Evolutionary conservation across 192 early-diverging fungal genomes (phyloP), one percentile per base, ranked within the genome.

Genomic region (Coemansia sp.): DNA sequence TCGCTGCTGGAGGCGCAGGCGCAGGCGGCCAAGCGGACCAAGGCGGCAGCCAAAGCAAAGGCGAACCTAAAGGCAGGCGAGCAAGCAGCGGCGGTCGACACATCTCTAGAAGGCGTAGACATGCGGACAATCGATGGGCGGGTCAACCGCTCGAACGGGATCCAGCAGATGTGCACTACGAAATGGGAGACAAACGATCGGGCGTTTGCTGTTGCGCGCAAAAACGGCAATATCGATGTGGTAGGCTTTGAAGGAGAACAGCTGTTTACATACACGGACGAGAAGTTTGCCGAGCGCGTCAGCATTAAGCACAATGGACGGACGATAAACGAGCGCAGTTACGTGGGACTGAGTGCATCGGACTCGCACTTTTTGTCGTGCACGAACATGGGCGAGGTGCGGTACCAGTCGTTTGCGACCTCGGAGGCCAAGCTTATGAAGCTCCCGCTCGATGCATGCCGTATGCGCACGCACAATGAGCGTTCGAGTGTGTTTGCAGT

Each of bases 401-500:
- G 67, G 59, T 76, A 69, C 66, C 70, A 81, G 65, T 10, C 57
- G 22, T 72, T 65, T 26, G 28, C 15, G 5, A 50, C 17, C 9
- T 36, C 25, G 5, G 57, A 50, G 22, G 74, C 10, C 2, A 62
- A 51, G 11, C 34, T 74, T 58, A 50, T 62, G 50, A 78, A 72
- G 42, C 71, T 82, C 19, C 82, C 67, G 36, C 52, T 71, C 48
- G 84, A 89, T 36, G 84, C 93, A 23, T 86, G 78, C 56, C 69
- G 85, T 19, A 87, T 94, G 84, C 85, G 87, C 38, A 83, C 87
- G 3, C 89, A 93, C 63, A 82, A 84, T 15, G 72, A 72, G 44
- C 68, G 85, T 22, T 71, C 86, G 15, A 70, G 88, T 55, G 62
- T 94, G 11, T 83, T 97, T 72, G 93, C 90, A 0, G 88, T 88